Conservation (phyloP, 1,139 yeast genomes). For the Kodamaea suecica region DNA sequence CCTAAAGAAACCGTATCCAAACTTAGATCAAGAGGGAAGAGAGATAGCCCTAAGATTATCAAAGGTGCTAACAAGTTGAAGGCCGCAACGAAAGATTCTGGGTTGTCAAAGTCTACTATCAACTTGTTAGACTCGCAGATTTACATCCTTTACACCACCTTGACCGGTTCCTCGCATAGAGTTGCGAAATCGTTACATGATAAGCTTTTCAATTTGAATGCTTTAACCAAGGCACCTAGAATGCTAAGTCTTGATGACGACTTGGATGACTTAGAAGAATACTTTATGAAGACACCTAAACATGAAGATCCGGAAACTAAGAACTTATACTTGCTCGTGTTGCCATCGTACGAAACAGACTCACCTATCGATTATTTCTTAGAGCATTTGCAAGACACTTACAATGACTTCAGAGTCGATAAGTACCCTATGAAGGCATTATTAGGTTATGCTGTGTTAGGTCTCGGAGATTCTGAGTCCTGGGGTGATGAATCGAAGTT, state of each 20-base stretch:
- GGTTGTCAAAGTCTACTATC: constrained; percentile 30
- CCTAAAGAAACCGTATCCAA: constrained; percentile 17
- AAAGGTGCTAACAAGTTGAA: constrained; percentile 32
- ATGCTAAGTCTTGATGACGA: constrained; percentile 74
- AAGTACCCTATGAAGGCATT: constrained; percentile 67
- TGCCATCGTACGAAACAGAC: constrained; percentile 91
- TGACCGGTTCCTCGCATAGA: constrained; percentile 78
- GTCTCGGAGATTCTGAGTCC: constrained; percentile 83
- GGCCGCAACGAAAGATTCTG: constrained; percentile 15
- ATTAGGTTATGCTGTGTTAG: constrained; percentile 80
- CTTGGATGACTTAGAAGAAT: constrained; percentile 79
- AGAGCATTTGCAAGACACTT: constrained; percentile 76
- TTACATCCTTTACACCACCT: constrained; percentile 74
- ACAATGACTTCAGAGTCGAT: constrained; percentile 81
- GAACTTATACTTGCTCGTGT: constrained; percentile 66
- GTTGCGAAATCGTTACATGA: constrained; percentile 54
- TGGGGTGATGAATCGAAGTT: constrained; percentile 69
- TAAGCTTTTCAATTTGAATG: constrained; percentile 28
- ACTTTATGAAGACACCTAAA: constrained; percentile 63
- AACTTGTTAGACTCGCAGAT: constrained; percentile 45
- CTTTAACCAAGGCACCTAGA: constrained; percentile 44
- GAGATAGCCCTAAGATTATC: constrained; percentile 37
- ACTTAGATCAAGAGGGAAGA: constrained; percentile 22
- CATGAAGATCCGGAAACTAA: constrained; percentile 28
- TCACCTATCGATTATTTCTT: constrained; percentile 87